Percentiles rank a stretch among this genome's conserved stretches.
Evolutionary conservation across 176 grass and related monocot genomes (phyloP).

Genomic region (Oryza rufipogon): DNA sequence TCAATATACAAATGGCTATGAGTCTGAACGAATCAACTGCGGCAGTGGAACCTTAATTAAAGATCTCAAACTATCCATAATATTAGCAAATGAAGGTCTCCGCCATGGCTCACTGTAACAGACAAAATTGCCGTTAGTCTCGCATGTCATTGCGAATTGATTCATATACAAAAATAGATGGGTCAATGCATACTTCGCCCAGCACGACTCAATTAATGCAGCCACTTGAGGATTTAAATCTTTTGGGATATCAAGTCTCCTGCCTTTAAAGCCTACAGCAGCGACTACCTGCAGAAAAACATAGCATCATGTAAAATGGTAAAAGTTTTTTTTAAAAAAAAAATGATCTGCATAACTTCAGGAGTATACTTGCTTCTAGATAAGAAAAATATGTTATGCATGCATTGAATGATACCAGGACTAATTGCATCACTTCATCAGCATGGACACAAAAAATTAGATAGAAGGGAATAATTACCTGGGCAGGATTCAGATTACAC

Average conservation of each 20-base stretch:
- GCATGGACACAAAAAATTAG: not conserved
- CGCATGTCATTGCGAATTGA: not conserved
- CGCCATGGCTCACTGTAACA: constrained; percentile 70
- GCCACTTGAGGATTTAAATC: constrained; percentile 82
- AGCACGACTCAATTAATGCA: constrained; percentile 84
- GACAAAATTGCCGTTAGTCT: constrained; percentile 25
- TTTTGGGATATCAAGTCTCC: constrained; percentile 83
- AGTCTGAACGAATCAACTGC: constrained; percentile 48
- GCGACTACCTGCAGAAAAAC: constrained; percentile 72
- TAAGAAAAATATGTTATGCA: constrained; percentile 8
- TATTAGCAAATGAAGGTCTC: constrained; percentile 83
- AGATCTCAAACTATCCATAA: constrained; percentile 76
- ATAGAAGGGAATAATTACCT: constrained; percentile 48
- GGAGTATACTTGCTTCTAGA: not conserved
- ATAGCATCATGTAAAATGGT: not conserved
- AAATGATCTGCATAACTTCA: constrained; percentile 3
- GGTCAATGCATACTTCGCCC: constrained; percentile 70
- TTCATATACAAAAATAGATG: constrained; percentile 19
- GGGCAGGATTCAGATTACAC: constrained; percentile 91
- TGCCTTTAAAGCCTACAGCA: constrained; percentile 92
- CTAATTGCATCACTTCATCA: constrained; percentile 1
- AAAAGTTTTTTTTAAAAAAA: not conserved
- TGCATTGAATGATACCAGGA: not conserved
- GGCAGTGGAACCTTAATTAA: constrained; percentile 56
- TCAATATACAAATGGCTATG: constrained; percentile 18